Conservation (phyloP, 2,329 filamentous ascomycete genomes). For the Fusarium devonianum region DNA sequence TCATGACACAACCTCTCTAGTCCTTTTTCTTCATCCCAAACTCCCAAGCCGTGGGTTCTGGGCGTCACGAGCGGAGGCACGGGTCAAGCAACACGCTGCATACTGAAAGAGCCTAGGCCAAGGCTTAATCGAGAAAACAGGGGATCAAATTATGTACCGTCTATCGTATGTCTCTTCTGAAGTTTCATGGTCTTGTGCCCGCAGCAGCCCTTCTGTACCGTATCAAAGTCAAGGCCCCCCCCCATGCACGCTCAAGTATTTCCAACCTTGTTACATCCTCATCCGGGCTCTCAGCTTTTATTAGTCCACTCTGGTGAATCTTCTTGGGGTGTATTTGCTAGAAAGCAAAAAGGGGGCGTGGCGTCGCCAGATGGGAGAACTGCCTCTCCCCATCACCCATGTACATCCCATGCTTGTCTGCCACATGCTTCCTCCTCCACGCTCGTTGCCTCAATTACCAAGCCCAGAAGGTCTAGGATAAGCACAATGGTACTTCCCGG, state of each 20-base stretch:
- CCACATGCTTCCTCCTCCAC: slow-evolving; percentile 11
- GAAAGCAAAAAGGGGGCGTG: slow-evolving; percentile 13
- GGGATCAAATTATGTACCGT: not conserved
- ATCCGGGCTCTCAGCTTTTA: not conserved
- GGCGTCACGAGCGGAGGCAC: slow-evolving; percentile 27
- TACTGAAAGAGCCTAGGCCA: slow-evolving; percentile 1
- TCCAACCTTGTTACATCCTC: slow-evolving; percentile 12
- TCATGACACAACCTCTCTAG: slow-evolving; percentile 10
- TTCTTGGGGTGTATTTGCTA: not conserved
- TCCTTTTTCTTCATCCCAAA: slow-evolving; percentile 21
- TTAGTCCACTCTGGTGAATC: not conserved
- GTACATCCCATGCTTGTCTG: slow-evolving; percentile 21
- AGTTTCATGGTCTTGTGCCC: slow-evolving; percentile 3
- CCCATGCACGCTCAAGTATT: slow-evolving; percentile 8
- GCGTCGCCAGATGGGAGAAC: slow-evolving; percentile 3
- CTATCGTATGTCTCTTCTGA: not conserved
- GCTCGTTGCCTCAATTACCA: slow-evolving; percentile 9
- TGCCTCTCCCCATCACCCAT: slow-evolving; percentile 5
- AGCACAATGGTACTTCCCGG: not conserved
- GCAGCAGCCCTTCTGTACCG: slow-evolving; percentile 1
- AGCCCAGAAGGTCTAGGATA: slow-evolving; percentile 6
- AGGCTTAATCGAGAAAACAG: slow-evolving; percentile 2
- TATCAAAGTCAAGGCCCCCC: slow-evolving; percentile 5
- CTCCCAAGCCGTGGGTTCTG: slow-evolving; percentile 7
- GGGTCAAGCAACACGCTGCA: slow-evolving; percentile 6